A percentile compares a stretch with the other conserved stretches of the same genome.
These are phyloP conservation scores for Tuber microsphaerosporum DNA, from an alignment of 495 filamentous ascomycete genomes.

Conservation along the genomic window DNA sequence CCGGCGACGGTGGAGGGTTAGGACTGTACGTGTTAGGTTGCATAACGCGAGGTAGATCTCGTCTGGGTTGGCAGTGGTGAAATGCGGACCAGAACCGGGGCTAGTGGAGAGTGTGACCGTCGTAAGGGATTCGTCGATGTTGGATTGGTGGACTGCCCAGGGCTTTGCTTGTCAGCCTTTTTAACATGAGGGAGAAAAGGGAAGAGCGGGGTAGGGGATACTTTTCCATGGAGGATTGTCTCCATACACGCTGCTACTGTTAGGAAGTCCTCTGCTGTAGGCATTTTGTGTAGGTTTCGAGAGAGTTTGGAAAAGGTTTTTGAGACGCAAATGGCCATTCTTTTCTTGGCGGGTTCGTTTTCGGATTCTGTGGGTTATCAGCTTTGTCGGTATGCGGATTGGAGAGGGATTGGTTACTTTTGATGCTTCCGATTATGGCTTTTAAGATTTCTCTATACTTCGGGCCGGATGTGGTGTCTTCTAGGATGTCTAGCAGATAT, in stretches of 20 bases:
- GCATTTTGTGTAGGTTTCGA: slow-evolving; percentile 18
- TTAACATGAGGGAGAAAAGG: neutral
- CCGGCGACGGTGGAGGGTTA: slow-evolving; percentile 33
- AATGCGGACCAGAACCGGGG: slow-evolving; percentile 23
- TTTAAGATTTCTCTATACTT: slow-evolving; percentile 29
- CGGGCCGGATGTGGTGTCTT: neutral
- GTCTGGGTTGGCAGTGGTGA: slow-evolving; percentile 13
- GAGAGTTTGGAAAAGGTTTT: slow-evolving; percentile 23
- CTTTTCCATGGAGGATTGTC: slow-evolving; percentile 30
- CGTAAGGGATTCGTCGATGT: slow-evolving; percentile 37
- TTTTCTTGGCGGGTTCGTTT: slow-evolving; percentile 5
- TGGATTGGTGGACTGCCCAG: slow-evolving; percentile 37
- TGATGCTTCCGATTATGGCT: slow-evolving; percentile 22
- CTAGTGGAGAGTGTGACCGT: slow-evolving; percentile 28
- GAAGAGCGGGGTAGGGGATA: neutral
- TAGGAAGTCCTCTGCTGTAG: slow-evolving; percentile 28
- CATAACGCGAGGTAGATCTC: slow-evolving; percentile 29
- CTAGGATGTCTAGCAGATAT: slow-evolving; percentile 12
- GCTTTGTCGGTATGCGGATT: neutral
- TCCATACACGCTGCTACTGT: slow-evolving; percentile 23
- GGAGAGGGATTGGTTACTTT: slow-evolving; percentile 8
- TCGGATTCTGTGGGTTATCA: slow-evolving; percentile 24
- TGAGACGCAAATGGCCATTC: slow-evolving; percentile 9
- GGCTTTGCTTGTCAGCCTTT: slow-evolving; percentile 9
- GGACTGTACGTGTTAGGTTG: slow-evolving; percentile 12